A percentile compares a stretch with the other conserved stretches of the same genome.
phyloP scores from a whole-genome alignment of 2,329 filamentous ascomycete genomes.

The Akanthomyces dipterigenus region DNA sequence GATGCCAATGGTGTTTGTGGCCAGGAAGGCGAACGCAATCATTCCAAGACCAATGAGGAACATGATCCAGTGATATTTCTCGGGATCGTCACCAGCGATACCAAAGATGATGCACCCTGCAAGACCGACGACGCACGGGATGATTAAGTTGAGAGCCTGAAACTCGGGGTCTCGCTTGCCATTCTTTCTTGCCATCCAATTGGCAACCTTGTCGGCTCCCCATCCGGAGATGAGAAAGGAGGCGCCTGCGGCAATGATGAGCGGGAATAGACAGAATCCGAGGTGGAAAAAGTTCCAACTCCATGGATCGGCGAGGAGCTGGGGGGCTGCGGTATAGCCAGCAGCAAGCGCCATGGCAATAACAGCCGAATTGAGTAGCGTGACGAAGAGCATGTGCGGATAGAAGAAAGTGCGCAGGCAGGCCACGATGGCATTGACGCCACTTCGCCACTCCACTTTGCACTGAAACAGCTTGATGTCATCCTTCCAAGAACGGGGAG shows the following conservation, averaged over 20 bases:
- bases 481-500: constrained; percentile 22
- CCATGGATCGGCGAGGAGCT: constrained; percentile 19
- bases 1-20: constrained; percentile 22
- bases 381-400: constrained; percentile 27
- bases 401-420: constrained; percentile 26
- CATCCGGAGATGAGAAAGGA: constrained; percentile 23
- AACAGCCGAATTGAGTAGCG: constrained; percentile 24
- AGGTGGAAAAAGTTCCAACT: constrained; percentile 25
- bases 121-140: constrained; percentile 24
- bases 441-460: constrained; percentile 22
- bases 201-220: constrained; percentile 23
- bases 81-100: constrained; percentile 18
- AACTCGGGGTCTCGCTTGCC: constrained; percentile 27
- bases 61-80: constrained; percentile 21
- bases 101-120: constrained; percentile 27
- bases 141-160: constrained; percentile 24
- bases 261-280: constrained; percentile 22
- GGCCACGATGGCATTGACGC: constrained; percentile 19
- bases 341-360: constrained; percentile 24
- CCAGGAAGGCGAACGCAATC: constrained; percentile 23
- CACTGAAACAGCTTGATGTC: constrained; percentile 27
- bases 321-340: constrained; percentile 17
- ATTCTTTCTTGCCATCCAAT: constrained; percentile 22
- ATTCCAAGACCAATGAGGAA: constrained; percentile 22
- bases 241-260: constrained; percentile 15